Evolutionary conservation across 495 filamentous ascomycete species (phyloP).

Genomic region (Penicillium bialowiezense): DNA sequence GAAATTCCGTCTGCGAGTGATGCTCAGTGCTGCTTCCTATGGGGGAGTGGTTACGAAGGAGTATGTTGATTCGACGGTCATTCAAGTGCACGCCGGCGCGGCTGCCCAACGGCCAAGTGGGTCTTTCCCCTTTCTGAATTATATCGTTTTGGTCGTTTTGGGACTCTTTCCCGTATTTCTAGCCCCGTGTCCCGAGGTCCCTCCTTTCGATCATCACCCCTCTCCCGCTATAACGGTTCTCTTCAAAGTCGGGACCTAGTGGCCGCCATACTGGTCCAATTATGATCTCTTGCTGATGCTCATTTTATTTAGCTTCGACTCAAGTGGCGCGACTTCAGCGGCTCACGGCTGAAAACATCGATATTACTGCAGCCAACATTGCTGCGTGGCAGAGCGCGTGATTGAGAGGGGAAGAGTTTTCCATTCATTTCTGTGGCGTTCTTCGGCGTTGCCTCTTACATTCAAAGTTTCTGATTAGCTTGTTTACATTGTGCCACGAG

Average conservation of each 20-base stretch:
- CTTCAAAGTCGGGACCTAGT: not conserved
- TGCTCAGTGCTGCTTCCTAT: constrained; percentile 30
- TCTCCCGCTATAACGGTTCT: not conserved
- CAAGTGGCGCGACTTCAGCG: constrained; percentile 27
- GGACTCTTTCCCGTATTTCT: no score
- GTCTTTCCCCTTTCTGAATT: constrained; percentile 12
- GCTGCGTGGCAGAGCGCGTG: constrained; percentile 34
- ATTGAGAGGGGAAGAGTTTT: not conserved
- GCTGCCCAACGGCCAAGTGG: constrained; percentile 35
- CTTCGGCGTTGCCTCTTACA: constrained; percentile 1
- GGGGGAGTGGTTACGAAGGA: constrained; percentile 33
- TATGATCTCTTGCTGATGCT: constrained; percentile 14
- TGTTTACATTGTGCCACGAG: not conserved
- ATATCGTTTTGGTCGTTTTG: not conserved
- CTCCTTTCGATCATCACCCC: not conserved
- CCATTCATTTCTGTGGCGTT: constrained; percentile 15
- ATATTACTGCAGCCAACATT: constrained; percentile 36
- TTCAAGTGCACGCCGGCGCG: constrained; percentile 31
- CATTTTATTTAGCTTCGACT: constrained; percentile 21
- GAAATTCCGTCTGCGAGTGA: constrained; percentile 35
- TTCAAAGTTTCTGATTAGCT: not conserved
- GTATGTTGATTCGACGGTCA: constrained; percentile 33
- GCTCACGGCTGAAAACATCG: constrained; percentile 36
- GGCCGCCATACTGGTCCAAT: constrained; percentile 3
- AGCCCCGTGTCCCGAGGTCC: not conserved